phyloP scores from a whole-genome alignment of 2,329 filamentous ascomycete species.

The Botrytis sinoallii region DNA sequence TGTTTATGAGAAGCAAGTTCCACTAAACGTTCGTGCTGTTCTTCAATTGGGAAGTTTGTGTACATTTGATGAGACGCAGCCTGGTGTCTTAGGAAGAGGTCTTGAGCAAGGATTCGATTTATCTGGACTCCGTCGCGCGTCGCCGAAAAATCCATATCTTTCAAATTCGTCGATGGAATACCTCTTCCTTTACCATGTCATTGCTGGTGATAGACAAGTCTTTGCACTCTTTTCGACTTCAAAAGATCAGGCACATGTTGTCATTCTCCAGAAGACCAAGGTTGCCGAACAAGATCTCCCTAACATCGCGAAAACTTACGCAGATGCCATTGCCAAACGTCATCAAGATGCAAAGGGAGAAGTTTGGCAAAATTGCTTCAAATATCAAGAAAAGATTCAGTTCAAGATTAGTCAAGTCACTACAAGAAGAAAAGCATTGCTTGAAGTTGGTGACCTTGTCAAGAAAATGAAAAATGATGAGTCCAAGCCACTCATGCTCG shows the following conservation, averaged over 20 bases:
- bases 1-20: slow-evolving; percentile 92
- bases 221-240: slow-evolving; percentile 90
- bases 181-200: slow-evolving; percentile 89
- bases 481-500: slow-evolving; percentile 72
- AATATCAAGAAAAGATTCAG: slow-evolving; percentile 79
- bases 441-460: slow-evolving; percentile 82
- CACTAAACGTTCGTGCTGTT: slow-evolving; percentile 80
- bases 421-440: slow-evolving; percentile 81
- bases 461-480: slow-evolving; percentile 91
- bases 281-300: slow-evolving; percentile 80
- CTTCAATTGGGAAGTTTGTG: slow-evolving; percentile 87
- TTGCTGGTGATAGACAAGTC: slow-evolving; percentile 84
- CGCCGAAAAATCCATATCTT: slow-evolving; percentile 71
- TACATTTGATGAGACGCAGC: slow-evolving; percentile 86
- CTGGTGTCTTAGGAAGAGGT: slow-evolving; percentile 87
- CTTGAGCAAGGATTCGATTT: slow-evolving; percentile 93
- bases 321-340: slow-evolving; percentile 66
- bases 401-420: slow-evolving; percentile 88
- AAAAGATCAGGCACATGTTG: slow-evolving; percentile 74
- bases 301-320: slow-evolving; percentile 85
- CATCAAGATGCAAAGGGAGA: slow-evolving; percentile 64
- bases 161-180: slow-evolving; percentile 73
- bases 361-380: slow-evolving; percentile 75
- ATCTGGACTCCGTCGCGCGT: slow-evolving; percentile 64
- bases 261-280: slow-evolving; percentile 80